Evolutionary conservation across 2,329 filamentous ascomycete genomes (phyloP).

Genomic region (Aspergillus sp.): DNA sequence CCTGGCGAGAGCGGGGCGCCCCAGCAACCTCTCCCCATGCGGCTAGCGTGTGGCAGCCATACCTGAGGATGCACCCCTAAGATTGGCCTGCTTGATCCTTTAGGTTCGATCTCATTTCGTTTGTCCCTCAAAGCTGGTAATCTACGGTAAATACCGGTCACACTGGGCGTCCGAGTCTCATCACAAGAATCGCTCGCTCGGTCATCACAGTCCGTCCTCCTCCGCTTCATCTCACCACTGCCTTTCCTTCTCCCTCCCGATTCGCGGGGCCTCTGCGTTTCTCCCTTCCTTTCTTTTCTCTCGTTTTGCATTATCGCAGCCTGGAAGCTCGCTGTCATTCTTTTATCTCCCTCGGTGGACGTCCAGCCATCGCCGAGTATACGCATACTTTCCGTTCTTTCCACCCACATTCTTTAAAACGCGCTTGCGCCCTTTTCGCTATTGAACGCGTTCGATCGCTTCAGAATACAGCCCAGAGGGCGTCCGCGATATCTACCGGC

Average conservation of each 20-base stretch:
- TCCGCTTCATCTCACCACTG: conserved; percentile 1
- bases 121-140: conserved; percentile 11
- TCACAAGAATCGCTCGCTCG: background rate
- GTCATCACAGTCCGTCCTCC: background rate
- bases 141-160: conserved; percentile 17
- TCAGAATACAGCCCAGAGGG: background rate
- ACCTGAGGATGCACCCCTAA: background rate
- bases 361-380: conserved; percentile 15
- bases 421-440: conserved; percentile 19
- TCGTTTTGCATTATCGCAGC: conserved; percentile 21
- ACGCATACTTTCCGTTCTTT: conserved; percentile 22
- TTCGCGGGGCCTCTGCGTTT: conserved; percentile 8
- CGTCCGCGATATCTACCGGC: background rate
- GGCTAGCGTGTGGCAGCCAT: conserved; percentile 4
- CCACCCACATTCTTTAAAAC: conserved; percentile 21
- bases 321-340: conserved; percentile 39
- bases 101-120: conserved; percentile 21
- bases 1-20: background rate
- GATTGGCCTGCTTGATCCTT: conserved; percentile 18
- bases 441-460: conserved; percentile 12
- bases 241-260: background rate
- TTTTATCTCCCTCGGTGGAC: conserved; percentile 30
- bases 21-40: background rate
- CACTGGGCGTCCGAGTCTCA: background rate
- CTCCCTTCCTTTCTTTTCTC: conserved; percentile 12